A percentile compares a stretch with the other conserved stretches of the same genome.
These are phyloP conservation scores for Tranzscheliella williamsii DNA, from an alignment of 1,284 basidiomycete genomes.

Conservation along the genomic window DNA sequence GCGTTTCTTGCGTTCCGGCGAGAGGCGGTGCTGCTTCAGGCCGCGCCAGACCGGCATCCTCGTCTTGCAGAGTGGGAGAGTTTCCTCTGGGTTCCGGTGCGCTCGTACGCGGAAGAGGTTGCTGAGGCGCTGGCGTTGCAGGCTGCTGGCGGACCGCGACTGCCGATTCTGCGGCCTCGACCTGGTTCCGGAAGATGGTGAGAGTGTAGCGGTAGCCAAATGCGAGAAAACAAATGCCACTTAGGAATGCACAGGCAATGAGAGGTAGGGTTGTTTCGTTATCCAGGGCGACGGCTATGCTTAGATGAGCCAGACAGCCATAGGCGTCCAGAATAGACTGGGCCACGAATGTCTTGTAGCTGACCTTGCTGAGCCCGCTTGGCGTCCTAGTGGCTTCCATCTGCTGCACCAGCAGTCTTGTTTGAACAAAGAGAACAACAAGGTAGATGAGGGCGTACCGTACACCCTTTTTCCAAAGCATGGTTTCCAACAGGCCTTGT, in stretches of 20 bases:
- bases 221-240: conserved; percentile 30
- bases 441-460: conserved; percentile 51
- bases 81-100: no score
- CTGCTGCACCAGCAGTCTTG: conserved; percentile 54
- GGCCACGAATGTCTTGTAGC: conserved; percentile 42
- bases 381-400: conserved; percentile 55
- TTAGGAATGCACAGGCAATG: conserved; percentile 30
- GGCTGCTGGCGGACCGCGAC: neutral
- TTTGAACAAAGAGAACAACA: conserved; percentile 40
- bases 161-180: conserved; percentile 7
- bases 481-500: conserved; percentile 26
- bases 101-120: no score
- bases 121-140: neutral
- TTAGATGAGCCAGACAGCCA: conserved; percentile 19
- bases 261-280: conserved; percentile 26
- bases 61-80: neutral
- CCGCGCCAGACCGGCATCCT: neutral
- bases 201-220: conserved; percentile 29
- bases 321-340: conserved; percentile 57
- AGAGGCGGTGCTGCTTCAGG: neutral
- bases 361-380: conserved; percentile 44
- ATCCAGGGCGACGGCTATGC: conserved; percentile 26
- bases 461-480: conserved; percentile 49
- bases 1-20: neutral
- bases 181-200: conserved; percentile 28